These are phyloP conservation scores for Tripterygium wilfordii DNA, from an alignment of 177 flowering plant genomes.

Conservation along the genomic window DNA sequence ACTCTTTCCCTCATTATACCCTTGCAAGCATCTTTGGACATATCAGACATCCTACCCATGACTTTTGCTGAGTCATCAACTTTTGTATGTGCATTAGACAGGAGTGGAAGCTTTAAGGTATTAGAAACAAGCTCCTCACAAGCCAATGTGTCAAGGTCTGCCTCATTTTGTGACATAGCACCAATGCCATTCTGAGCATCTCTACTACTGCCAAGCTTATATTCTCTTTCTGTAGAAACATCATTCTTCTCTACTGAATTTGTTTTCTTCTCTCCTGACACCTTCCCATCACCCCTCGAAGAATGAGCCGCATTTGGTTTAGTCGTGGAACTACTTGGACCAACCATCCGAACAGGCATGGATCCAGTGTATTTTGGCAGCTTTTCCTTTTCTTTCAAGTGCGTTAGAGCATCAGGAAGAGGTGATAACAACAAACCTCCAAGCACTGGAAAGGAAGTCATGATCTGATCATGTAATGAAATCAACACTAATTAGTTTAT, in stretches of 20 bases:
- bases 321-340: slow-evolving; percentile 18
- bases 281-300: slow-evolving; percentile 21
- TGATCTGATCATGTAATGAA: slow-evolving; percentile 38
- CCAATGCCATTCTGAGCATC: slow-evolving; percentile 12
- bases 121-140: slow-evolving; percentile 53
- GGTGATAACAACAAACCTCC: slow-evolving; percentile 62
- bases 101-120: slow-evolving; percentile 49
- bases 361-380: slow-evolving; percentile 15
- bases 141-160: slow-evolving; percentile 25
- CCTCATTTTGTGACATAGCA: slow-evolving; percentile 25
- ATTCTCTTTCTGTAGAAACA: slow-evolving; percentile 25
- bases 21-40: slow-evolving; percentile 11
- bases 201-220: slow-evolving; percentile 19
- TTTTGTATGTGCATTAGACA: slow-evolving; percentile 25
- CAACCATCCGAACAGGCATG: slow-evolving; percentile 20
- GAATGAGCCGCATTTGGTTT: slow-evolving; percentile 21
- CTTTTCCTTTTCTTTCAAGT: slow-evolving; percentile 36
- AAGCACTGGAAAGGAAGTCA: slow-evolving; percentile 57
- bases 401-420: slow-evolving; percentile 47
- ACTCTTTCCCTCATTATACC: slow-evolving; percentile 16
- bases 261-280: slow-evolving; percentile 30
- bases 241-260: slow-evolving; percentile 25
- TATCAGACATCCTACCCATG: slow-evolving; percentile 5
- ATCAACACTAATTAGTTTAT: slow-evolving; percentile 8
- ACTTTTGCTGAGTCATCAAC: slow-evolving; percentile 12